Conservation (phyloP, 306 rosid species). For the Cyamopsis tetragonoloba region DNA sequence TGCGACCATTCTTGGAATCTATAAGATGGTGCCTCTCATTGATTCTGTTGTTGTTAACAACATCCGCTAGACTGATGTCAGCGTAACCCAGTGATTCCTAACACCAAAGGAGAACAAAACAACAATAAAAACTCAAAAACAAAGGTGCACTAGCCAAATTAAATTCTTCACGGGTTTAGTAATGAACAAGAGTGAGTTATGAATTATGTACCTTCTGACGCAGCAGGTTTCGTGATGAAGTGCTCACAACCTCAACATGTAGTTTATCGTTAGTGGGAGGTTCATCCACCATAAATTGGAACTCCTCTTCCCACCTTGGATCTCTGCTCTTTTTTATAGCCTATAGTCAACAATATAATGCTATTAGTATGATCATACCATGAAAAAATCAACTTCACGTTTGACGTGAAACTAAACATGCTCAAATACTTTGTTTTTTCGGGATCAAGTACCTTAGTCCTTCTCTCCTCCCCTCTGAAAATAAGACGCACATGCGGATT, state of each 20-base stretch:
- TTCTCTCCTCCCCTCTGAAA: constrained; percentile 76
- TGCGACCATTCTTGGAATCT: constrained; percentile 84
- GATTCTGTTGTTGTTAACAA: constrained; percentile 66
- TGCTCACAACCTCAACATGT: constrained; percentile 81
- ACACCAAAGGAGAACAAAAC: neutral
- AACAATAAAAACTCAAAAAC: no score
- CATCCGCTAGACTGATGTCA: constrained; percentile 63
- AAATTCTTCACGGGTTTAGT: neutral
- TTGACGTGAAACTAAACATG: neutral
- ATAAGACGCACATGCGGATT: constrained; percentile 70
- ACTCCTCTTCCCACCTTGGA: constrained; percentile 94
- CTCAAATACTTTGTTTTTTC: neutral
- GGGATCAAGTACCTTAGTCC: constrained; percentile 59
- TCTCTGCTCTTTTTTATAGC: constrained; percentile 70
- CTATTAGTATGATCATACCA: neutral
- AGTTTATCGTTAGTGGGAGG: constrained; percentile 72
- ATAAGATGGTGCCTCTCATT: constrained; percentile 83
- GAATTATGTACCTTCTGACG: constrained; percentile 60
- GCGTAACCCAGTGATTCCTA: constrained; percentile 82
- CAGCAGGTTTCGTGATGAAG: constrained; percentile 66
- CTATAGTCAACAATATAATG: constrained; percentile 32
- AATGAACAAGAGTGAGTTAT: neutral
- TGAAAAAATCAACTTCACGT: neutral
- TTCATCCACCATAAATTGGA: constrained; percentile 59
- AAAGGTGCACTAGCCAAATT: neutral